Conservation (phyloP, 2,329 filamentous ascomycete species). For the Hymenoscyphus repandus region DNA sequence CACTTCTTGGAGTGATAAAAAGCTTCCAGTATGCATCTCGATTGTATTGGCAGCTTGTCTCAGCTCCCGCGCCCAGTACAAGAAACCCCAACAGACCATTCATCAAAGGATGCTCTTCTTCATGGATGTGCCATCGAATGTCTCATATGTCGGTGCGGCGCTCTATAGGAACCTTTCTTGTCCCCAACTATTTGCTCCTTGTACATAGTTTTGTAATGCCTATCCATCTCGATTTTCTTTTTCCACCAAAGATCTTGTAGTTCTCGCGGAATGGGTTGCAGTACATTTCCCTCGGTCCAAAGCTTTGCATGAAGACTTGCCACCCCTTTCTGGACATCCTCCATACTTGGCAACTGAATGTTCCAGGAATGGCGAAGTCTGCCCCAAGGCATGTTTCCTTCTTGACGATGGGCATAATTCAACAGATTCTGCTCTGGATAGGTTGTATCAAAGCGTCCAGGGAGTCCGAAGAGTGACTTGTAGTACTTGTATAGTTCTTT, state of each 20-base stretch:
- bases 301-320: constrained; percentile 36
- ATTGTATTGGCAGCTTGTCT: too few relatives aligned
- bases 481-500: constrained; percentile 35
- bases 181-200: not conserved
- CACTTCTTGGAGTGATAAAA: too few relatives aligned
- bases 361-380: constrained; percentile 36
- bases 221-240: constrained; percentile 12
- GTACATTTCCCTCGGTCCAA: constrained; percentile 27
- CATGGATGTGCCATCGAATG: not conserved
- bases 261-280: constrained; percentile 10
- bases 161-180: not conserved
- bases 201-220: not conserved
- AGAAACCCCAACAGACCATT: too few relatives aligned
- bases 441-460: constrained; percentile 34
- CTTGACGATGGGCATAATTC: constrained; percentile 38
- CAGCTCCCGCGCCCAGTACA: too few relatives aligned
- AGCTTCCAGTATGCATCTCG: too few relatives aligned
- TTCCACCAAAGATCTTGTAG: constrained; percentile 13
- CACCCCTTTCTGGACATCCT: constrained; percentile 32
- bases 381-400: constrained; percentile 39
- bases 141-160: not conserved
- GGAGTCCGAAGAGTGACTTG: constrained; percentile 32
- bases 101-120: too few relatives aligned
- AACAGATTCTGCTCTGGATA: constrained; percentile 39
- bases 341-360: constrained; percentile 33